Conservation (phyloP, 805 yeast species). For the Metschnikowia matae region DNA sequence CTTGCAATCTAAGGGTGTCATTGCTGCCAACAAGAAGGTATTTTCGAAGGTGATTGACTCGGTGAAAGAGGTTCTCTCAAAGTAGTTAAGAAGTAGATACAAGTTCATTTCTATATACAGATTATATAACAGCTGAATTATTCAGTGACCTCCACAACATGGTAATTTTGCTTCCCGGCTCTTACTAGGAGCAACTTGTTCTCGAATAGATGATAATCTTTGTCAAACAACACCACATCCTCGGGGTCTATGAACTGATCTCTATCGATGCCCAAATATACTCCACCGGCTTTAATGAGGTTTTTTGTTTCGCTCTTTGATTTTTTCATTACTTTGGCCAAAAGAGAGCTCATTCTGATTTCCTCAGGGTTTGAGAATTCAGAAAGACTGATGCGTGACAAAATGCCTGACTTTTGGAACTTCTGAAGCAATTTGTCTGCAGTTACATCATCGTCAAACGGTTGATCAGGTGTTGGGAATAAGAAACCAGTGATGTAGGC, state of each 20-base stretch:
- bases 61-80: conserved; percentile 29
- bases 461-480: conserved; percentile 54
- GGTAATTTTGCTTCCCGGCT: conserved; percentile 68
- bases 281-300: conserved; percentile 64
- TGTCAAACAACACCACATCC: conserved; percentile 45
- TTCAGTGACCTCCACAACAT: conserved; percentile 35
- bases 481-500: conserved; percentile 62
- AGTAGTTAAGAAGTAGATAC: background rate
- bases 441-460: conserved; percentile 42
- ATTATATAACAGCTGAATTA: conserved; percentile 1
- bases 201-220: conserved; percentile 50
- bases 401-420: conserved; percentile 55
- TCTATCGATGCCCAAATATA: conserved; percentile 63
- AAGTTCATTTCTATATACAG: conserved; percentile 4
- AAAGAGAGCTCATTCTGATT: conserved; percentile 48
- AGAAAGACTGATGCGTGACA: conserved; percentile 31
- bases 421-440: conserved; percentile 51
- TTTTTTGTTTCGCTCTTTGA: conserved; percentile 58
- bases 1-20: conserved; percentile 83
- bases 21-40: conserved; percentile 62
- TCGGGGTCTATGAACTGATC: conserved; percentile 47
- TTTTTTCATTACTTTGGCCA: conserved; percentile 46
- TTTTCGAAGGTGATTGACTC: conserved; percentile 49
- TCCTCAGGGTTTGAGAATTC: conserved; percentile 26
- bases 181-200: conserved; percentile 60